A percentile compares a stretch with the other conserved stretches of the same genome.
These are phyloP conservation scores for Sporormia fimetaria DNA, from an alignment of 495 filamentous ascomycete genomes.

Conservation along the genomic window DNA sequence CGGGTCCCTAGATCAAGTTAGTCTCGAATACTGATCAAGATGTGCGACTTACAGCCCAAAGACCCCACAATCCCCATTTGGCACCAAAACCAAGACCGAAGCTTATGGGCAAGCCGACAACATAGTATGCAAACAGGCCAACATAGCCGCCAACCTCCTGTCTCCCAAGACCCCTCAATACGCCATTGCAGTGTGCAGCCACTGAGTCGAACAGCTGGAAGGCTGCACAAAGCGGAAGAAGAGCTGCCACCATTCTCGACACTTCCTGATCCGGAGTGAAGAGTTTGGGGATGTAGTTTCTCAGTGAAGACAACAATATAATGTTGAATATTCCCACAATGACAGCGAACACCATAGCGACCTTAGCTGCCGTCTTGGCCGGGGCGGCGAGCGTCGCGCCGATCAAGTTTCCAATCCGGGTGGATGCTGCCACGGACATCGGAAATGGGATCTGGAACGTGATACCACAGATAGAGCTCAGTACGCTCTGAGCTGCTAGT, in stretches of 20 bases:
- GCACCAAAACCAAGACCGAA: slow-evolving; percentile 57
- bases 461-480: slow-evolving; percentile 38
- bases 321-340: slow-evolving; percentile 69
- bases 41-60: slow-evolving; percentile 50
- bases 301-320: slow-evolving; percentile 48
- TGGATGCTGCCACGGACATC: slow-evolving; percentile 31
- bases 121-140: slow-evolving; percentile 75
- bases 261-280: slow-evolving; percentile 77
- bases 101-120: slow-evolving; percentile 72
- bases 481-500: slow-evolving; percentile 55
- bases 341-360: slow-evolving; percentile 47
- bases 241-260: slow-evolving; percentile 55
- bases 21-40: not conserved
- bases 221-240: slow-evolving; percentile 67
- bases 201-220: slow-evolving; percentile 84
- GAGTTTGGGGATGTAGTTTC: slow-evolving; percentile 58
- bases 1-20: slow-evolving; percentile 26
- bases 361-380: slow-evolving; percentile 31
- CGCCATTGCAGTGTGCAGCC: slow-evolving; percentile 65
- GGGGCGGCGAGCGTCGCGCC: slow-evolving; percentile 31
- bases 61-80: slow-evolving; percentile 39
- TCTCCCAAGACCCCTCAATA: slow-evolving; percentile 71
- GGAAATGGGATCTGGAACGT: slow-evolving; percentile 36
- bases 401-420: slow-evolving; percentile 36
- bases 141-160: slow-evolving; percentile 85